Evolutionary conservation across 2,329 filamentous ascomycete genomes (phyloP), one percentile per base, ranked within the genome.

Genomic region (Capronia americana): DNA sequence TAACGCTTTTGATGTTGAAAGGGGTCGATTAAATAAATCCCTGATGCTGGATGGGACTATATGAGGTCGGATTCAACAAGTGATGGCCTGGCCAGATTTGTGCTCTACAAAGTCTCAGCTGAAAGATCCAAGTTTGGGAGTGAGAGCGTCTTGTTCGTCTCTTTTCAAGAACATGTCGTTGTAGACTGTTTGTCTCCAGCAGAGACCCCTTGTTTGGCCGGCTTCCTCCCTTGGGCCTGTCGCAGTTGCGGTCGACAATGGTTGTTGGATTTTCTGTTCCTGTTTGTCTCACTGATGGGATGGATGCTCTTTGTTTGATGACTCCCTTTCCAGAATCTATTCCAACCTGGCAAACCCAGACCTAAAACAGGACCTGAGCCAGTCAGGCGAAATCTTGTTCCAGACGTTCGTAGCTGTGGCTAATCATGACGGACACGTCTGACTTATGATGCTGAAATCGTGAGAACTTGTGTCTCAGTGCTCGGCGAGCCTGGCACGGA

Each of bases 261-360:
- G 20, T 23, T 51, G 48, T 51, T 23, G 48, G 48, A 24, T 4
- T 23, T 12, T 28, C 24, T 51, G 48, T 12, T 34, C 38, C 11
- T 59, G 57, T 59, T 59, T 59, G 57, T 59, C 57, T 48, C 41
- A 50, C 7, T 50, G 24, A 50, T 14, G 38, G 38, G 14, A 28
- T 50, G 24, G 28, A n/a, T 23, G 28, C 30, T 23, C 57, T 59
- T 59, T 59, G 57, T 59, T 34, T 50, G 57, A 28, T 23, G 12
- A 7, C 6, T 6, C 12, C 57, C 38, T 44, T 34, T 28, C 28
- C 41, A 51, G 8, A 26, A 51, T 26, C 20, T 17, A 14, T 51
- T 28, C 14, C 48, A 26, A 5, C n/a, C 7, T 20, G 20, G 24
- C 46, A 51, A 20, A 26, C 20, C 12, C 10, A 10, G 20, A 44